Conservation (phyloP, 257 asterid genomes). For the Ligustrum vulgare region DNA sequence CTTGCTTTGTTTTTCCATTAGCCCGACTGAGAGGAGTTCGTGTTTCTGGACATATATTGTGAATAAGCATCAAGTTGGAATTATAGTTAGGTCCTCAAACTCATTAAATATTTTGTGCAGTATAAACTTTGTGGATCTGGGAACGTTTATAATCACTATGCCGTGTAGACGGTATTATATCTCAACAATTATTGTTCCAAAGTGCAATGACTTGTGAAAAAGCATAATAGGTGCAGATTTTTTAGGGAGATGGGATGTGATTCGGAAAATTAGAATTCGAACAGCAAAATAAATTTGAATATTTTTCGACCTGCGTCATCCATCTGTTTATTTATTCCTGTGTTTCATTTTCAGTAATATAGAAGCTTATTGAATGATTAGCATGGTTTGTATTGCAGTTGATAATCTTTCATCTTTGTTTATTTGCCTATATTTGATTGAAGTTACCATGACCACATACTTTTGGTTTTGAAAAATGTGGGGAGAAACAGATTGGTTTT, state of each 20-base stretch:
- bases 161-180: background rate
- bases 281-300: background rate
- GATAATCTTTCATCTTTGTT: background rate
- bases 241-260: background rate
- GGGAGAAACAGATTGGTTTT: background rate
- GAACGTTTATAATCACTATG: background rate
- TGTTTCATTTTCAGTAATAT: background rate
- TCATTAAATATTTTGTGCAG: background rate
- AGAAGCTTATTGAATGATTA: background rate
- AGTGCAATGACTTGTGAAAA: background rate
- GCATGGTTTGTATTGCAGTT: background rate
- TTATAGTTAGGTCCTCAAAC: background rate
- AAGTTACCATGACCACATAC: background rate
- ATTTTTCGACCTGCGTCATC: background rate
- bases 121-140: background rate
- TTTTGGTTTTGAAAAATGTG: background rate
- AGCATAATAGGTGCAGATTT: background rate
- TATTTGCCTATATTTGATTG: background rate
- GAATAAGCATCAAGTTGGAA: background rate
- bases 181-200: background rate
- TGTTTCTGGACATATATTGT: background rate
- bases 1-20: background rate
- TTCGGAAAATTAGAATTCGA: background rate
- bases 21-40: background rate
- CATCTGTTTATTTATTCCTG: background rate